These are phyloP conservation scores for Aquanectria penicillioides DNA, from an alignment of 2,329 filamentous ascomycete species.

Conservation along the genomic window DNA sequence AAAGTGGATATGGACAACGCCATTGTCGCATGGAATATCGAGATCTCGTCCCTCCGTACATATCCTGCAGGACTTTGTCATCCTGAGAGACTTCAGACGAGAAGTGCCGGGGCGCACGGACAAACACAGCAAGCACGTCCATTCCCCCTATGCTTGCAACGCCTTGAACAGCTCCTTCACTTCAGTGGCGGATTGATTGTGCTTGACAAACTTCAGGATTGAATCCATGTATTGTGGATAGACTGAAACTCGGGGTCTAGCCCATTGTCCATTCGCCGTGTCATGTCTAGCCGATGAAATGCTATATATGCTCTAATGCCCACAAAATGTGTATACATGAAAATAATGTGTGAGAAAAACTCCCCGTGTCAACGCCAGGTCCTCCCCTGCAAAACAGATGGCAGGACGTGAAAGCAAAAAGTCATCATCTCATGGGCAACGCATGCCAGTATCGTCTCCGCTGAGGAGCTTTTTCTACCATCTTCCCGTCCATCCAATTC, in stretches of 20 bases:
- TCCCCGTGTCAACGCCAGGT: constrained; percentile 29
- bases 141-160: too few species aligned
- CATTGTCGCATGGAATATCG: not conserved
- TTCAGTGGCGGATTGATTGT: not conserved
- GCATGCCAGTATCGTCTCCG: constrained; percentile 31
- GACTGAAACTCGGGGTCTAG: too few species aligned
- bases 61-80: not conserved
- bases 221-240: constrained; percentile 1
- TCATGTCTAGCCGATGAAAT: constrained; percentile 20
- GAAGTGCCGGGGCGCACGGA: not conserved
- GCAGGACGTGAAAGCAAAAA: constrained; percentile 15
- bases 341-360: not conserved
- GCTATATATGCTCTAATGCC: constrained; percentile 14
- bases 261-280: constrained; percentile 7
- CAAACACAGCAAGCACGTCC: not conserved
- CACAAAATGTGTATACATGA: constrained; percentile 22
- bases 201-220: not conserved
- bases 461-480: constrained; percentile 36
- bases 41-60: not conserved
- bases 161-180: not conserved
- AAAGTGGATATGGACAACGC: not conserved
- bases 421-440: constrained; percentile 39
- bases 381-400: constrained; percentile 5
- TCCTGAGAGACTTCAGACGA: not conserved
- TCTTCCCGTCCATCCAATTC: constrained; percentile 33